Evolutionary conservation across 441 rosid genomes (phyloP).

Genomic region (Adansonia grandidieri): DNA sequence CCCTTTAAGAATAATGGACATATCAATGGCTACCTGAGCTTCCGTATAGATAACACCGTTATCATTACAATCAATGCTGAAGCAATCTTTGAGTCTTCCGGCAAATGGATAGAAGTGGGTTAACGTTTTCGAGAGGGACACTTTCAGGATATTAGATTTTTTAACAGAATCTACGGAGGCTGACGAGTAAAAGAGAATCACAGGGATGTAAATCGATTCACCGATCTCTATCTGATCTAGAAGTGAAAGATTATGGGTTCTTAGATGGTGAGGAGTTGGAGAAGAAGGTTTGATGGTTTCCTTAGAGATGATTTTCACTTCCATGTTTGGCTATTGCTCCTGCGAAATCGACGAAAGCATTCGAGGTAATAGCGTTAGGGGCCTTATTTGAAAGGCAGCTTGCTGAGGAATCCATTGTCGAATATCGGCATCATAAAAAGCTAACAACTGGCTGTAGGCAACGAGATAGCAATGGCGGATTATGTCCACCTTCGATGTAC

Average conservation of each 20-base stretch:
- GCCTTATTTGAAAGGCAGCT: background rate
- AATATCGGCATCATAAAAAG: too few species aligned
- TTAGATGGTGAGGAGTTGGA: constrained; percentile 7
- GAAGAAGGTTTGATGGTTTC: constrained; percentile 20
- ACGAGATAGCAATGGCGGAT: too few species aligned
- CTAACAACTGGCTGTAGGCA: too few species aligned
- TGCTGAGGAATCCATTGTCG: background rate
- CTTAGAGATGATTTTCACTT: constrained; percentile 6
- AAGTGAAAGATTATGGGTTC: background rate
- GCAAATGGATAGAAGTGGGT: constrained; percentile 37
- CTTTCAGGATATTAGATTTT: constrained; percentile 13
- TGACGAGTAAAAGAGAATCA: constrained; percentile 28
- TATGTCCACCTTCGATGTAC: too few species aligned
- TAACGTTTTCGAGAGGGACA: constrained; percentile 28
- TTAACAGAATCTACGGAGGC: background rate
- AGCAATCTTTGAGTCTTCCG: constrained; percentile 24
- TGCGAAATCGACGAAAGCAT: background rate
- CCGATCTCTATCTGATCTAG: background rate
- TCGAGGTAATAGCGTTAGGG: too few species aligned
- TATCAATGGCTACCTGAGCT: constrained; percentile 17
- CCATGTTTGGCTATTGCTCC: background rate
- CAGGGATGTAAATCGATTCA: background rate
- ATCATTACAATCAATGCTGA: constrained; percentile 36
- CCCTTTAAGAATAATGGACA: constrained; percentile 26
- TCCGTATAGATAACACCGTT: constrained; percentile 28